A percentile compares a stretch with the other conserved stretches of the same genome.
Evolutionary conservation across 2,329 filamentous ascomycete genomes (phyloP).

Genomic region (Cercospora janseana): DNA sequence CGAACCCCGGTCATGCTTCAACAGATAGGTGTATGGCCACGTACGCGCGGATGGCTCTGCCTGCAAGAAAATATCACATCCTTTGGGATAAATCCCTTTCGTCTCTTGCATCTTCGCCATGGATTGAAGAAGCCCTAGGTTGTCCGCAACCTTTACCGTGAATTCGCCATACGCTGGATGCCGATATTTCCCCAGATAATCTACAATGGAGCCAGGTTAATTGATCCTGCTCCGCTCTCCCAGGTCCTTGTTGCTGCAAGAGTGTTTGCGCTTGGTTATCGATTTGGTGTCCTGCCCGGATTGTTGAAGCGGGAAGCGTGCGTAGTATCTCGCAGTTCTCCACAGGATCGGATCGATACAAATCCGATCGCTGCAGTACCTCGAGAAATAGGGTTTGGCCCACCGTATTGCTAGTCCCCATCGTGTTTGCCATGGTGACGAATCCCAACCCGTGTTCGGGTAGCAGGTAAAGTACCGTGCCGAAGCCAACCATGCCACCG

Average conservation of each 20-base stretch:
- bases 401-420: background rate
- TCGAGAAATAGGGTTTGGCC: slow-evolving; percentile 2
- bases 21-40: background rate
- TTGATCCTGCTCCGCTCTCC: background rate
- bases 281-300: background rate
- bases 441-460: slow-evolving; percentile 32
- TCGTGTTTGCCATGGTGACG: slow-evolving; percentile 38
- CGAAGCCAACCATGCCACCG: slow-evolving; percentile 33
- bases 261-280: background rate
- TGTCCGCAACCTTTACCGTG: background rate
- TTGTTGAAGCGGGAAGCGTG: background rate
- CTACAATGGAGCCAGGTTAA: background rate
- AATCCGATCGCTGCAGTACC: background rate
- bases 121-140: background rate
- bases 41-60: background rate
- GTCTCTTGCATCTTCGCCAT: background rate
- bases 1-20: background rate
- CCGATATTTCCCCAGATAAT: background rate
- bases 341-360: background rate
- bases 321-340: background rate
- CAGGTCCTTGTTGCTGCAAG: background rate
- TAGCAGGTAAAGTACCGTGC: slow-evolving; percentile 31
- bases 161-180: background rate
- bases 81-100: background rate
- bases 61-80: background rate